Evolutionary conservation across 2,329 filamentous ascomycete genomes (phyloP), one percentile per base, ranked within the genome.

Genomic region (Alternaria rosae): DNA sequence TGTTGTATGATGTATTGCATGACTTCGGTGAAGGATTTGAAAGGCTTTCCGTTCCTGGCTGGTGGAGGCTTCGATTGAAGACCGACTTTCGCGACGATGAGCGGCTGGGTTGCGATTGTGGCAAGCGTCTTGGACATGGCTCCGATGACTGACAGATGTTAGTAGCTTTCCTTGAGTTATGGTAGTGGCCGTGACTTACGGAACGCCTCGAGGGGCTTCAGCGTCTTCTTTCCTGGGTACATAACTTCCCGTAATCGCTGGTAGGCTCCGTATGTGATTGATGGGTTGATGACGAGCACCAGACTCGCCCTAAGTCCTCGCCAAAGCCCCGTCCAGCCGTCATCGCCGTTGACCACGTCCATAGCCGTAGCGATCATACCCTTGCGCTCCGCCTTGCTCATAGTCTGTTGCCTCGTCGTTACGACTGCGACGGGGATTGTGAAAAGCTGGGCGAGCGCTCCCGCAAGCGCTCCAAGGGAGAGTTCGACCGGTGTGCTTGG

Each of bases 71-170:
- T 93, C 26, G 94, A 97, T 80, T 99, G 95, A 61, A 99, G 84
- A 54, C 95, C 94, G 64, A 99, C 95, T 83, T 99, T 99, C 65
- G 95, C 95, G 64, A 99, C 94, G 73, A 99, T 99, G 57, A 99
- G 85, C 13, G 95, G 95, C 78, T 99, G 95, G 8, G 95, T 99
- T 56, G 86, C 89, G 68, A 99, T 89, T 0, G 95, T 99, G 54
- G 95, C 95, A 62, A 98, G 81, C 6, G 92, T 87, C 82, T 99
- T 99, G 53, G 94, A 98, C 81, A 96, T 87, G 45, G 95, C 93
- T 64, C 95, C 95, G 53, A 99, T 88, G 26, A 96, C 93, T 95
- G 61, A 15, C 30, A 4, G 17, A 35, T 28, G 62, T 73, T 60
- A 73, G 66, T 35, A 51, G 23, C 21, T 43, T n/a, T 21, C 62